phyloP scores from a whole-genome alignment of 176 grass and related monocot genomes.

The Oryza nivara region DNA sequence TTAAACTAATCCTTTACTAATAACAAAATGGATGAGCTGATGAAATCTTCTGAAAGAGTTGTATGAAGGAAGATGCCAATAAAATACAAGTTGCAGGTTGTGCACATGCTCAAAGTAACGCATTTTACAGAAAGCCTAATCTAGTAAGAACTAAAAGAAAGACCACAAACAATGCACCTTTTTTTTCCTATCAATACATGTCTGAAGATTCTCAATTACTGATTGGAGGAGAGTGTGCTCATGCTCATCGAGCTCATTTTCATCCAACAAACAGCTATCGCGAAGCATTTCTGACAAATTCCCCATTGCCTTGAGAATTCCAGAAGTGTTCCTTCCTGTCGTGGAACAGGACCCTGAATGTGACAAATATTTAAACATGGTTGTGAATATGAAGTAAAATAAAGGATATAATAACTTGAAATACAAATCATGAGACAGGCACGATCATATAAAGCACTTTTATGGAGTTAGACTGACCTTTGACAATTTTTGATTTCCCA shows the following conservation, averaged over 20 bases:
- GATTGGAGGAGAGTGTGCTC: slow-evolving; percentile 39
- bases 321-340: slow-evolving; percentile 20
- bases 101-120: background rate
- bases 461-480: slow-evolving; percentile 38
- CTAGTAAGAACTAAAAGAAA: background rate
- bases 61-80: slow-evolving; percentile 23
- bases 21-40: background rate
- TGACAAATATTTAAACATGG: background rate
- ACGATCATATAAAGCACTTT: slow-evolving; percentile 23
- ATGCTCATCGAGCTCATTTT: slow-evolving; percentile 44
- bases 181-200: slow-evolving; percentile 41
- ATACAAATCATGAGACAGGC: background rate
- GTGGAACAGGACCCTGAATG: slow-evolving; percentile 45
- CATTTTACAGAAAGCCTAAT: slow-evolving; percentile 6
- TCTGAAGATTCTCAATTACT: slow-evolving; percentile 53
- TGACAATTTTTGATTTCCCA: slow-evolving; percentile 32
- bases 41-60: background rate
- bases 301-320: slow-evolving; percentile 45
- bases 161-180: slow-evolving; percentile 38
- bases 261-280: slow-evolving; percentile 32
- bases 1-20: background rate
- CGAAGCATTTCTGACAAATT: slow-evolving; percentile 42
- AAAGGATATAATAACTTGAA: background rate
- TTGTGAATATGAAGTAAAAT: slow-evolving; percentile 5
- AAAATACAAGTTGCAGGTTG: slow-evolving; percentile 10